phyloP scores from a whole-genome alignment of 169 alveolate genomes.

The Plasmodium knowlesi region DNA sequence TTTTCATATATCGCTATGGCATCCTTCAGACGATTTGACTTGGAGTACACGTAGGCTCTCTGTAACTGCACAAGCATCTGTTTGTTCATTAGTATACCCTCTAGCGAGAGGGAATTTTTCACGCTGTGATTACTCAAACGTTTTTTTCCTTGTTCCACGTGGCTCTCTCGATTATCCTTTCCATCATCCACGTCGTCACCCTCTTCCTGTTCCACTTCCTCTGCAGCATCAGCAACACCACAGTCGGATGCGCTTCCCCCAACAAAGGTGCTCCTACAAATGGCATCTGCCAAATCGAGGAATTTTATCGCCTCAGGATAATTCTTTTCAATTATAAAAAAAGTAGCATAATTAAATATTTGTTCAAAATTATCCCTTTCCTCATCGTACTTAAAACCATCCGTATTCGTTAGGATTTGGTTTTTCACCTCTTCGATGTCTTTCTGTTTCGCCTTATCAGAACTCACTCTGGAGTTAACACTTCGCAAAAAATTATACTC shows the following conservation, averaged over 20 bases:
- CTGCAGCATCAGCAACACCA: neutral
- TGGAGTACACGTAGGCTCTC: slow-evolving; percentile 54
- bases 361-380: slow-evolving; percentile 35
- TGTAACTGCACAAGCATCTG: slow-evolving; percentile 5
- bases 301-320: slow-evolving; percentile 19
- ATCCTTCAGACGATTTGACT: slow-evolving; percentile 40
- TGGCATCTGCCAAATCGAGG: slow-evolving; percentile 27
- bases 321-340: slow-evolving; percentile 47
- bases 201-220: neutral
- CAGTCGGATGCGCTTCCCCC: neutral
- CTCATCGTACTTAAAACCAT: slow-evolving; percentile 37
- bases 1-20: slow-evolving; percentile 48
- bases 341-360: slow-evolving; percentile 31
- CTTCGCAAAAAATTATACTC: slow-evolving; percentile 45
- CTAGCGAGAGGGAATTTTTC: neutral
- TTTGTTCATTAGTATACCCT: slow-evolving; percentile 5
- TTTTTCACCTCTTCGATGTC: slow-evolving; percentile 42
- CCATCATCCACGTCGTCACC: neutral
- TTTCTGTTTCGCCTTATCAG: neutral
- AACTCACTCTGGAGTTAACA: neutral
- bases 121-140: neutral
- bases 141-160: neutral
- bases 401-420: slow-evolving; percentile 11
- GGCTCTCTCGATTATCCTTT: neutral
- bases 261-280: slow-evolving; percentile 2